These are phyloP conservation scores for Leishmania braziliensis DNA, from an alignment of 208 protist genomes.

Conservation along the genomic window DNA sequence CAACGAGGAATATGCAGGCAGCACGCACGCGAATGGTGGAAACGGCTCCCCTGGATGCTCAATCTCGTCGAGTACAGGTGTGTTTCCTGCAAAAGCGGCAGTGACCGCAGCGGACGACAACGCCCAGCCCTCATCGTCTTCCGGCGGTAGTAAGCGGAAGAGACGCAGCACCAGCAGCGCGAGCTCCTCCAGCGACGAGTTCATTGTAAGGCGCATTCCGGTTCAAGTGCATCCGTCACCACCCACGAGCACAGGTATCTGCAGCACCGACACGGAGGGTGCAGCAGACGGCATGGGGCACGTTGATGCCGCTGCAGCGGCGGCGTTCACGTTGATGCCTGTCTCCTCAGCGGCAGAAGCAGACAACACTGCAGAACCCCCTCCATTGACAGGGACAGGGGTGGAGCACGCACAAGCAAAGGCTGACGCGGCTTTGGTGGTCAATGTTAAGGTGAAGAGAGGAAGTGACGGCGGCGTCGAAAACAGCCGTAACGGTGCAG, in stretches of 20 bases:
- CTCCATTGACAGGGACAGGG: not conserved
- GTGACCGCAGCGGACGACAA: not conserved
- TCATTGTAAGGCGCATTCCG: not conserved
- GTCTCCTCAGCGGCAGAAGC: not conserved
- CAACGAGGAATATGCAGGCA: not conserved
- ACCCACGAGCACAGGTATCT: not conserved
- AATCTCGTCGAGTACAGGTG: not conserved
- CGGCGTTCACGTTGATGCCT: not conserved
- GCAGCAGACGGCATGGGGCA: not conserved
- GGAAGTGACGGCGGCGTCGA: not conserved
- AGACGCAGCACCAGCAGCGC: not conserved
- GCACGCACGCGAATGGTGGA: not conserved
- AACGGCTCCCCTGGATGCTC: not conserved
- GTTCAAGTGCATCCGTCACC: not conserved
- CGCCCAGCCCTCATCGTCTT: not conserved
- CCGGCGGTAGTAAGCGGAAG: not conserved
- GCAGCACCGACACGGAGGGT: not conserved
- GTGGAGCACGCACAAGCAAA: not conserved
- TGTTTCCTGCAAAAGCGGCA: not conserved
- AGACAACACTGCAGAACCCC: not conserved
- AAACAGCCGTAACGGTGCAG: not conserved
- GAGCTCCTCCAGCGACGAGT: conserved; percentile 14
- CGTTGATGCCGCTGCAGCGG: not conserved
- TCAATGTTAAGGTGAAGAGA: not conserved
- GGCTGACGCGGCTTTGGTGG: not conserved